A percentile compares a stretch with the other conserved stretches of the same genome.
Conservation (phyloP, 208 protist genomes). For the Leishmania arabica region DNA sequence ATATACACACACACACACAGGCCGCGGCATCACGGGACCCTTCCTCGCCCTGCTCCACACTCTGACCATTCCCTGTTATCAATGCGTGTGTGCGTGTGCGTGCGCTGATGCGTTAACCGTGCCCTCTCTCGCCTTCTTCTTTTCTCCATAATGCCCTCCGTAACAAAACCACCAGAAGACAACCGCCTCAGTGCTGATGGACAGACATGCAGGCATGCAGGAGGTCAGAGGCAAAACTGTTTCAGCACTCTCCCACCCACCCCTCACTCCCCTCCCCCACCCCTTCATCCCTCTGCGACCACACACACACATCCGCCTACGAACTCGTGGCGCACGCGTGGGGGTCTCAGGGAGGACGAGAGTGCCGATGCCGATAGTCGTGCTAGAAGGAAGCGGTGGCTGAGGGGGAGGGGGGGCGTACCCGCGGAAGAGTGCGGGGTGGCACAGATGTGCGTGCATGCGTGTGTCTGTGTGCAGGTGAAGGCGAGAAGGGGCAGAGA, state of each 20-base stretch:
- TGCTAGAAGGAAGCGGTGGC: background rate
- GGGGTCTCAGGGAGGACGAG: background rate
- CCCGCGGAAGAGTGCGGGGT: background rate
- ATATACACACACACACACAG: background rate
- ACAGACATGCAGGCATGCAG: background rate
- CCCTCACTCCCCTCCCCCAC: background rate
- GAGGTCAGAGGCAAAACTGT: background rate
- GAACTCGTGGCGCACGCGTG: background rate
- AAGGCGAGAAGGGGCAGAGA: background rate
- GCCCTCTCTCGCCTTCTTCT: background rate
- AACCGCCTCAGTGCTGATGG: background rate
- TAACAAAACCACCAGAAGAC: background rate
- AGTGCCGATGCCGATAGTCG: background rate
- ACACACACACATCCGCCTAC: background rate
- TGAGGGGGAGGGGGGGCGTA: background rate
- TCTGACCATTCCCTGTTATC: background rate
- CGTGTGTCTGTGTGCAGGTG: background rate
- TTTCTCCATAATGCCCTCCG: background rate
- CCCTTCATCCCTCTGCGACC: background rate
- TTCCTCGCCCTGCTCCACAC: background rate
- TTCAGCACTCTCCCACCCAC: background rate
- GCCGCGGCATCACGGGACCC: background rate
- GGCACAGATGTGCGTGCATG: background rate
- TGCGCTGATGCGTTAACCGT: background rate
- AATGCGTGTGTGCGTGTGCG: background rate